Base-by-base conservation (phyloP, 2,329 filamentous ascomycete genomes). In the Phoma sp. region DNA sequence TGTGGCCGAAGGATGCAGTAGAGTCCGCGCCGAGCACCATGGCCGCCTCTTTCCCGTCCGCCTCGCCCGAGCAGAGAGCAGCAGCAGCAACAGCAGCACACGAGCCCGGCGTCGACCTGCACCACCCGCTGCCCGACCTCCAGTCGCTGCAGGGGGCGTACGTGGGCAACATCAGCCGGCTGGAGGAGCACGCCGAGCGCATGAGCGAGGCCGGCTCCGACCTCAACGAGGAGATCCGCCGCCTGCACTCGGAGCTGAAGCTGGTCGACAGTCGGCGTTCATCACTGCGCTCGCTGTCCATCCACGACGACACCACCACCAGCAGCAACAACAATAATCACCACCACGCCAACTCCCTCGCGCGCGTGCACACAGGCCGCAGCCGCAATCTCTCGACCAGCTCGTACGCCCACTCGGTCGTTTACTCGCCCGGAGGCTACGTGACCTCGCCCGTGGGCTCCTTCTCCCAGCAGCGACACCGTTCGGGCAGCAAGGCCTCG, bases 191-290 rank as follows among this genome's bases (percentile, higher is more conserved):
- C 10, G 90, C 90, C 43, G 89, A 92, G 75, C 84, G 86, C 61
- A 80, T 93, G 73, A 90, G 88, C 64, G 84, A 85, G 78, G 88
- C 86, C 52, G 82, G 82, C 41, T 90, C 87, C 59, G 91, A 90
- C 58, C 89, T 92, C 68, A 89, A 89, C 66, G 85, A 90, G 78
- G 89, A 90, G 64, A 93, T 92, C 65, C 84, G 88, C 55, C 85
- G 88, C 68, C 80, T 91, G 62, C 87, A 91, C 74, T 80, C 85
- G 57, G 87, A 90, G 74, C 79, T 90, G 69, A 91, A 90, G 76
- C 83, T 85, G 62, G 85, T 81, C 69, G 88, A 90, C 69, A 90
- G 86, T 69, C 82, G 85, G 58, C 82, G 84, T 54, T 88, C 87
- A 2, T 89, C 86, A 8, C 78, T 87, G 44, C 79, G 85, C 39